Evolutionary conservation across 768 basidiomycete genomes (phyloP).

Genomic region (Suillus tomentosus): DNA sequence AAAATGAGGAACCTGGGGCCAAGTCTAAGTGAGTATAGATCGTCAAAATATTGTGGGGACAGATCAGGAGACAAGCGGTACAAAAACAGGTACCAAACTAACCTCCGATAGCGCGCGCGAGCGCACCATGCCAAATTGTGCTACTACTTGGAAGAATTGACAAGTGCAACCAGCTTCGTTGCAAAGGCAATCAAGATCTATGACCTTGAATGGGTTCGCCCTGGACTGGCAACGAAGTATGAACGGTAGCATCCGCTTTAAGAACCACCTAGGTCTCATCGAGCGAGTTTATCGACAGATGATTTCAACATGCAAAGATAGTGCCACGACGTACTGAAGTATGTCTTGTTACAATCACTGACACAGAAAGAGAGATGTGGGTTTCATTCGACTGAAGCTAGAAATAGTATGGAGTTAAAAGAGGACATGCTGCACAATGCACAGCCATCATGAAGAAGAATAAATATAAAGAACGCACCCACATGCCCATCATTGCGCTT

Average conservation of each 20-base stretch:
- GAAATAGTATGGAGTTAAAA: not conserved
- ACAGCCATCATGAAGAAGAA: not conserved
- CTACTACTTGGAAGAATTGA: not conserved
- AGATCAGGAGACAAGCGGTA: not conserved
- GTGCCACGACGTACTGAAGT: too few relatives aligned
- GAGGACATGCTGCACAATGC: not conserved
- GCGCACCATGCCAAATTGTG: not conserved
- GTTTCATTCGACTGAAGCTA: not conserved
- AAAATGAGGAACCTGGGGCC: too few relatives aligned
- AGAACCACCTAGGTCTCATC: too few relatives aligned
- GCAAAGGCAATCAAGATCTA: not conserved
- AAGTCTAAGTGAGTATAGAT: not conserved
- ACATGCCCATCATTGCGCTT: not conserved
- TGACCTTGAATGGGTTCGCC: not conserved
- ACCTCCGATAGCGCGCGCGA: too few relatives aligned
- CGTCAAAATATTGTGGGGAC: too few relatives aligned
- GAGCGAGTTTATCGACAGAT: too few relatives aligned
- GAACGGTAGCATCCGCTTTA: too few relatives aligned
- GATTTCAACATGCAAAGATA: too few relatives aligned
- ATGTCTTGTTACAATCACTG: too few relatives aligned
- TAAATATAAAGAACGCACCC: not conserved
- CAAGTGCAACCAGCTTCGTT: not conserved
- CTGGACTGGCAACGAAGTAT: not conserved
- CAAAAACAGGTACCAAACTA: too few relatives aligned
- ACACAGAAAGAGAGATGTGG: not conserved